A percentile compares a stretch with the other conserved stretches of the same genome.
These are phyloP conservation scores for Pythium monospermum DNA, from an alignment of 352 stramenopile genomes.

Conservation along the genomic window DNA sequence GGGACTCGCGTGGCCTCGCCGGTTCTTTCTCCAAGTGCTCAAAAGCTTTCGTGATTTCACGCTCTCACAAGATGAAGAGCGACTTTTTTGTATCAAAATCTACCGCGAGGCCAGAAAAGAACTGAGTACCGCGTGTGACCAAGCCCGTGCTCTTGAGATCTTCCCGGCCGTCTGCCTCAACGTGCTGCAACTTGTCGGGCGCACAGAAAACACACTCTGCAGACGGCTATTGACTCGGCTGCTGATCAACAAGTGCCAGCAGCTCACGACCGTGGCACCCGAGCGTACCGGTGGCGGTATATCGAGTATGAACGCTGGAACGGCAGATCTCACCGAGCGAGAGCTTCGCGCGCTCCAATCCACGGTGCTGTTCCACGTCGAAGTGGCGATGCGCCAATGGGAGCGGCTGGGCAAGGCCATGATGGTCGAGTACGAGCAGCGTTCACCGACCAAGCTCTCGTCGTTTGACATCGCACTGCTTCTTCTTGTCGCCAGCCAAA, in stretches of 20 bases:
- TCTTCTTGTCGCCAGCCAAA: conserved; percentile 31
- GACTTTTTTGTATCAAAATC: conserved; percentile 35
- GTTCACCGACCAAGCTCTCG: conserved; percentile 20
- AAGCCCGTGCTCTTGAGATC: conserved; percentile 21
- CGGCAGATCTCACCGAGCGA: conserved; percentile 7
- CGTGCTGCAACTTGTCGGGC: conserved; percentile 32
- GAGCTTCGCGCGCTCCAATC: conserved; percentile 34
- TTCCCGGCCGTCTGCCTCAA: conserved; percentile 41
- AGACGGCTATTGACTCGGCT: conserved; percentile 31
- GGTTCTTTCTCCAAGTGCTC: conserved; percentile 47
- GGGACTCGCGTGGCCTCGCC: conserved; percentile 30
- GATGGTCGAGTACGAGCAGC: conserved; percentile 33
- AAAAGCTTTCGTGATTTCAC: conserved; percentile 42
- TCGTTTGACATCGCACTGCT: conserved; percentile 42
- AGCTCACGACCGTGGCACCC: conserved; percentile 8
- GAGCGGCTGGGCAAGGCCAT: conserved; percentile 33
- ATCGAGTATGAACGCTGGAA: not conserved
- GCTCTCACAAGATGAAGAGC: conserved; percentile 28
- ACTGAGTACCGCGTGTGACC: conserved; percentile 15
- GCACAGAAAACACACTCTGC: conserved; percentile 27
- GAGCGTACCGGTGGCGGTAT: not conserved
- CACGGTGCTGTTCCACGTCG: conserved; percentile 53
- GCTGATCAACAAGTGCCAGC: conserved; percentile 29
- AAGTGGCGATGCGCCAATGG: conserved; percentile 44
- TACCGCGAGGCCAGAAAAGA: conserved; percentile 31